Conservation (phyloP, 1,284 basidiomycete species). For the Waitea zeae region DNA sequence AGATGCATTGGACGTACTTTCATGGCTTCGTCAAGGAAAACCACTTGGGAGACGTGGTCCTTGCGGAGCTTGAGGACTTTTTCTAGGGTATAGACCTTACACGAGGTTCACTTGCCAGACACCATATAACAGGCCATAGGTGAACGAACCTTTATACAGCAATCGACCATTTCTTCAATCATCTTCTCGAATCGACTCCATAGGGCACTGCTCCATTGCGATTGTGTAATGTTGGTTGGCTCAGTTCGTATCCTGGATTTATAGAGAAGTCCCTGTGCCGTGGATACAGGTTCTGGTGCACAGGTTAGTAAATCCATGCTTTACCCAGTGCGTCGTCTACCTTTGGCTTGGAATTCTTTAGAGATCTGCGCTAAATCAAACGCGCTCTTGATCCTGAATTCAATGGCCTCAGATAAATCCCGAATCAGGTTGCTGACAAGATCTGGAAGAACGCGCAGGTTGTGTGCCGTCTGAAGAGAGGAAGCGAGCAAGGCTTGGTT, state of each 20-base stretch:
- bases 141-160: constrained; percentile 79
- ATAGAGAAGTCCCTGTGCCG: constrained; percentile 34
- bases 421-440: constrained; percentile 68
- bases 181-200: constrained; percentile 75
- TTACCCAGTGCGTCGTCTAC: constrained; percentile 11
- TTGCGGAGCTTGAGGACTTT: constrained; percentile 84
- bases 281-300: constrained; percentile 20
- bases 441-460: constrained; percentile 70
- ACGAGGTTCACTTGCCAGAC: constrained; percentile 2
- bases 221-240: constrained; percentile 66
- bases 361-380: constrained; percentile 82
- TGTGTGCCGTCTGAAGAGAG: constrained; percentile 88
- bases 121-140: neutral
- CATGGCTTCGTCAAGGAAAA: constrained; percentile 87
- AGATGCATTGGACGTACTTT: constrained; percentile 33
- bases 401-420: constrained; percentile 75
- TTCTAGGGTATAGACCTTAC: constrained; percentile 82
- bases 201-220: constrained; percentile 67
- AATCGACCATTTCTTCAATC: constrained; percentile 78
- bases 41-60: constrained; percentile 56
- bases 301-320: constrained; percentile 2
- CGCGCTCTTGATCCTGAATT: constrained; percentile 60
- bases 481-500: constrained; percentile 82
- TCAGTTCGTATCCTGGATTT: constrained; percentile 72
- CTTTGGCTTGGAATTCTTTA: constrained; percentile 63